phyloP scores from a whole-genome alignment of 2,329 filamentous ascomycete species.

The Alternaria sp. region DNA sequence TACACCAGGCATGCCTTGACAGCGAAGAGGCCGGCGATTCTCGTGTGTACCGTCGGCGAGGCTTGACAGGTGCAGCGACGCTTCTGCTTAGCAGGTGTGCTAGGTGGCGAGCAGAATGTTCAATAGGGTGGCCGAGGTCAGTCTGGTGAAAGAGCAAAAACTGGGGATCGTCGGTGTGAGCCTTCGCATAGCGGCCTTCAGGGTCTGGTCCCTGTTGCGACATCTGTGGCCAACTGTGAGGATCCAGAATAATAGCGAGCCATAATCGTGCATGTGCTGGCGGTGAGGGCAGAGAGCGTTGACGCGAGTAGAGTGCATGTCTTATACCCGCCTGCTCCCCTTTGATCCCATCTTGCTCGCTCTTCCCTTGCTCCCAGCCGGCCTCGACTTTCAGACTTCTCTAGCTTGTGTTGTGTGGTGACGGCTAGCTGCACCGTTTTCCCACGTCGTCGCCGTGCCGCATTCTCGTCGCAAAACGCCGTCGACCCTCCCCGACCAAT shows the following conservation, averaged over 20 bases:
- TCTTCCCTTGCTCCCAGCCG: background rate
- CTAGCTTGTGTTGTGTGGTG: slow-evolving; percentile 5
- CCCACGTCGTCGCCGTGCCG: slow-evolving; percentile 7
- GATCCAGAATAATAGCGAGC: slow-evolving; percentile 12
- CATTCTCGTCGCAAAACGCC: slow-evolving; percentile 11
- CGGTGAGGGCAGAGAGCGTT: slow-evolving; percentile 3
- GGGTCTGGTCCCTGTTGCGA: slow-evolving; percentile 14
- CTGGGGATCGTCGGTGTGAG: slow-evolving; percentile 13
- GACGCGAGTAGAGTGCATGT: background rate
- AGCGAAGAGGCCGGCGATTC: background rate
- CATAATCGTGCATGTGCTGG: slow-evolving; percentile 12
- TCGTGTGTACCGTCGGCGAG: background rate
- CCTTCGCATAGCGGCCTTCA: slow-evolving; percentile 9
- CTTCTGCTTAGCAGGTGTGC: background rate
- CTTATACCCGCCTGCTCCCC: slow-evolving; percentile 1
- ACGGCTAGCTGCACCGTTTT: slow-evolving; percentile 11
- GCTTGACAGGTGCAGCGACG: slow-evolving; percentile 1
- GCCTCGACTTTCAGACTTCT: background rate
- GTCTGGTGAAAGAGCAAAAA: slow-evolving; percentile 9
- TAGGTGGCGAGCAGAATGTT: background rate
- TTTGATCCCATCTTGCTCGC: background rate
- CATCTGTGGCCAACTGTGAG: slow-evolving; percentile 8
- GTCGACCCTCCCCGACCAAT: slow-evolving; percentile 18
- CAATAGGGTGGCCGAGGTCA: slow-evolving; percentile 6
- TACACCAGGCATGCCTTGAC: slow-evolving; percentile 3